Evolutionary conservation across 148 eudicot species (phyloP), one percentile per base, ranked within the genome.

Genomic region (Rhododendron molle): DNA sequence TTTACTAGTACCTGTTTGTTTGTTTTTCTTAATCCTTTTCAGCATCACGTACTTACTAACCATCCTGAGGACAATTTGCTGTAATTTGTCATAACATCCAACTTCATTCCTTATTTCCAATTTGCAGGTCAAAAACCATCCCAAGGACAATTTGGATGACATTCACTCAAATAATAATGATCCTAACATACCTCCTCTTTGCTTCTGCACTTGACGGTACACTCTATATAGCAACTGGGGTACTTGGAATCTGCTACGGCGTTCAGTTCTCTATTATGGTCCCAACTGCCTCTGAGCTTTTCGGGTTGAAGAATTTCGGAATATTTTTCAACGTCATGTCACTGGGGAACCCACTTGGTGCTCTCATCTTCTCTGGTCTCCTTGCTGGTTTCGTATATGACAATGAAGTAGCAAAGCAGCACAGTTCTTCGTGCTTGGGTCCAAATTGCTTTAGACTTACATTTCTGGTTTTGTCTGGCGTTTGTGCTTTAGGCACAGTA

Each of bases 261-360:
- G 90, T 88, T 47, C 98, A 94, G 76, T 91, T 93, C 85, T 91
- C 96, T 4, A 89, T 91, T 84, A 92, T 96, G 96, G 93, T 96
- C 80, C 95, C 98, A 40, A 96, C 97, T 5, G 92, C 94, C 81
- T 96, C 98, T 9, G 98, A 96, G 91, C 95, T 96, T 34, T 96
- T 96, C 13, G 98, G 98, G 28, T 87, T 96, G 76, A 94, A 89
- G 84, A 79, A 94, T 86, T 94, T 96, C 10, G 98, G 98, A 28
- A 50, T 92, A 36, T 85, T 96, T 67, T 93, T 91, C 92, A 96
- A 93, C 69, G 92, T 94, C 90, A 91, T 96, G 92, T 85, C 89
- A 3, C 78, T 96, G 1, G 98, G 95, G 36, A 94, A 94, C 88
- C 98, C 98, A 21, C 90, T 96, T 14, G 98, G 98, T 1, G 98